A percentile compares a stretch with the other conserved stretches of the same genome.
Evolutionary conservation across 2,329 filamentous ascomycete species (phyloP).

Genomic region (Stagonosporopsis cucurbitacearum): DNA sequence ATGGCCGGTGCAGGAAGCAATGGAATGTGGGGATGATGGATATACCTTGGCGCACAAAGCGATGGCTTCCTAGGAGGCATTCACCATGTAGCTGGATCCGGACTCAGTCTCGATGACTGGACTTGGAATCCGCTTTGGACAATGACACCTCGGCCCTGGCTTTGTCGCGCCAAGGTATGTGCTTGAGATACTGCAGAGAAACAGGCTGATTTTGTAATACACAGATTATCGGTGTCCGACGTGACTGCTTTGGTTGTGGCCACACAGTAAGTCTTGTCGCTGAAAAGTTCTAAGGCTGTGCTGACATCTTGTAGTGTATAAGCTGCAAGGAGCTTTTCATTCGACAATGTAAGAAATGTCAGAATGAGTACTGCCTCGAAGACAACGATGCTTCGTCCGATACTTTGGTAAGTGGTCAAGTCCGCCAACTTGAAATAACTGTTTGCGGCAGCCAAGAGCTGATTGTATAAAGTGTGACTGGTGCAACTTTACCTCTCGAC

Average conservation of each 20-base stretch:
- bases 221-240: conserved; percentile 60
- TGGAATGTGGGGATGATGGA: conserved; percentile 64
- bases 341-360: conserved; percentile 73
- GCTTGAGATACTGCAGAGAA: conserved; percentile 28
- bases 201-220: conserved; percentile 37
- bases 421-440: too few relatives aligned
- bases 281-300: not conserved
- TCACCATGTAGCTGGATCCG: conserved; percentile 49
- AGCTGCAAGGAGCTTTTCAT: conserved; percentile 77
- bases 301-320: conserved; percentile 64
- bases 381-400: conserved; percentile 82
- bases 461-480: conserved; percentile 46
- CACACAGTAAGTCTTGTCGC: conserved; percentile 64
- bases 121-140: conserved; percentile 45
- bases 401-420: conserved; percentile 53
- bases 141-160: conserved; percentile 41
- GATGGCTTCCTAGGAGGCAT: conserved; percentile 32
- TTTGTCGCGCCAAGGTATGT: conserved; percentile 51
- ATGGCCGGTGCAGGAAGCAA: conserved; percentile 60
- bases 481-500: conserved; percentile 47
- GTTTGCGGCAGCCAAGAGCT: not conserved
- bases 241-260: conserved; percentile 87
- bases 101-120: conserved; percentile 44
- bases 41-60: conserved; percentile 41
- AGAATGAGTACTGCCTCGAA: conserved; percentile 79